These are phyloP conservation scores for Eremothecium cymbalariae DNA, from an alignment of 1,139 yeast genomes.

Conservation along the genomic window DNA sequence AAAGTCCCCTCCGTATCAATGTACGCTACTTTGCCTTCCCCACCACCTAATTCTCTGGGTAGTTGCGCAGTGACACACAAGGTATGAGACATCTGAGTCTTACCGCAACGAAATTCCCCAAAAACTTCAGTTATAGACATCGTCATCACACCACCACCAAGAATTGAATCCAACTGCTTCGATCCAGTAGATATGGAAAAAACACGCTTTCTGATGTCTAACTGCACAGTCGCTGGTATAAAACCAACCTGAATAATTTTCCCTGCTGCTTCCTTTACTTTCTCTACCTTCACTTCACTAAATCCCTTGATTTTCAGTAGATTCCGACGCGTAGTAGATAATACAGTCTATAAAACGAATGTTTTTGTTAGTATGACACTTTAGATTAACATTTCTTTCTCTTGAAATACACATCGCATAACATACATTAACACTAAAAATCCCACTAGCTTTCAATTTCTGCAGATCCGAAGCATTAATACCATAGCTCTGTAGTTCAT, in stretches of 20 bases:
- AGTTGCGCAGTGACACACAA: slow-evolving; percentile 52
- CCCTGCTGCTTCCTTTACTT: slow-evolving; percentile 53
- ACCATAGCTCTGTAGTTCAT: slow-evolving; percentile 49
- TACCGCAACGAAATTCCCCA: slow-evolving; percentile 57
- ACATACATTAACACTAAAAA: slow-evolving; percentile 46
- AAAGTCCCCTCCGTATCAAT: slow-evolving; percentile 57
- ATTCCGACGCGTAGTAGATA: slow-evolving; percentile 48
- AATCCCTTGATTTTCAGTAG: slow-evolving; percentile 46
- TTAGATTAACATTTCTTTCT: background rate
- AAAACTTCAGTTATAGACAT: slow-evolving; percentile 58
- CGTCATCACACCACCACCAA: slow-evolving; percentile 54
- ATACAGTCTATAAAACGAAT: slow-evolving; percentile 40
- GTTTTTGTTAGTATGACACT: slow-evolving; percentile 1
- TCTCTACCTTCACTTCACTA: slow-evolving; percentile 52
- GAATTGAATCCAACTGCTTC: slow-evolving; percentile 43
- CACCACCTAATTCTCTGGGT: slow-evolving; percentile 50
- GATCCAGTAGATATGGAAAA: slow-evolving; percentile 47
- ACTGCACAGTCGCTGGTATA: slow-evolving; percentile 46
- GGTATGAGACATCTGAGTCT: slow-evolving; percentile 53
- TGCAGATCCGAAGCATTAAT: slow-evolving; percentile 52
- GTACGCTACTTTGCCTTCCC: slow-evolving; percentile 54
- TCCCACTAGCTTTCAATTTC: slow-evolving; percentile 46
- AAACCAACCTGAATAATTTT: slow-evolving; percentile 45
- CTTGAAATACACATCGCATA: background rate
- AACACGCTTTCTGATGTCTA: slow-evolving; percentile 43